Evolutionary conservation across 2,329 filamentous ascomycete species (phyloP), one percentile per base, ranked within the genome.

Genomic region (Neoarthrinium moseri): DNA sequence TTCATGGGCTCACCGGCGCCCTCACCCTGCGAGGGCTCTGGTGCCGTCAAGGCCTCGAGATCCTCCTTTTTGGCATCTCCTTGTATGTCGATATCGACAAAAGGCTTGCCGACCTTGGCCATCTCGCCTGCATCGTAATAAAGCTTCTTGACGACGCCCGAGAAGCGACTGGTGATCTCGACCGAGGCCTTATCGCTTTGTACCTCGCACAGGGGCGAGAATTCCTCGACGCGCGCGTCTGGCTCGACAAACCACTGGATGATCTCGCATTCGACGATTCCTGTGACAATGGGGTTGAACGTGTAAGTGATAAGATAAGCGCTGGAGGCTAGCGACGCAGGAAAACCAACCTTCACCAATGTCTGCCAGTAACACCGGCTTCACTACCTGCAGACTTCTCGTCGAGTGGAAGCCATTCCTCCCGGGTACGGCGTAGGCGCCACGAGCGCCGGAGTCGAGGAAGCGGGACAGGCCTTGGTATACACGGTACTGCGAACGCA

Each of bases 161-260:
- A 84, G 67, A 96, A 99, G 44, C 94, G 86, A 59, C 91, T 96
- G 30, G 94, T 97, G 57, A 99, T 99, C 77, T 97, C 80, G 18
- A 85, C 81, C 2, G 83, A 82, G 40, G 94, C 94, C 69, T 99
- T 99, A 72, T 99, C 94, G 60, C 91, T 96, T 67, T 97, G 94
- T 35, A 99, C 95, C 72, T 99, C 94, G 71, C 94, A 99, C 37
- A 99, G 79, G 49, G 92, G 94, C 57, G 95, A 94, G 79, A 96
- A 99, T 73, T 99, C 92, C 72, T 99, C 91, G 58, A 99, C 91
- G 47, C 88, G 85, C 27, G 94, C 94, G 48, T 91, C 92, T 40
- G 95, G 91, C 70, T 96, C 87, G 55, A 99, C 92, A 66, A 97
- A 99, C 94, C 94, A 99, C 74, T 99, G 94, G 60, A 97, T 97